Evolutionary conservation across 495 filamentous ascomycete genomes (phyloP), one percentile per base, ranked within the genome.

Genomic region (Articulospora tetracladia): DNA sequence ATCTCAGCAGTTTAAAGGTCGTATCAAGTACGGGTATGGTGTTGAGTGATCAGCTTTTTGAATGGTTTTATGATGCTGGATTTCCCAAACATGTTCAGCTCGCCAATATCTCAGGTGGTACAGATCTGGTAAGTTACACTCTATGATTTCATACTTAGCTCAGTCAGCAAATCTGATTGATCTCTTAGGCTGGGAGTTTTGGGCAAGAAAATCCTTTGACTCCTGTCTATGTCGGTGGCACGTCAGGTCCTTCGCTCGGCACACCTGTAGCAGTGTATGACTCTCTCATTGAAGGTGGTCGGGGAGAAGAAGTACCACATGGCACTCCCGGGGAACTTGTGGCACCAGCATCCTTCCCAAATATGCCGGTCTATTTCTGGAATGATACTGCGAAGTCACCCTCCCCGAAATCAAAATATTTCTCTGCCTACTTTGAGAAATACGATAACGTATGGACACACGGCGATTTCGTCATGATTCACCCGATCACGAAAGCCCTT

Each of bases 61-160:
- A 89, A 57, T 93, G 88, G 88, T 91, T 92, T 77, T 92, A 92
- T 72, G 88, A 92, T 69, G 68, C 70, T n/a, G 90, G 78, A 13
- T 93, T 93, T 71, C 88, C 88, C 0, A 27, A 77, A 1, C 69
- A 74, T 62, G 77, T 82, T 3, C 88, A 87, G 7, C 76, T 92
- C 3, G 78, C 70, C 53, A 93, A 93, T 65, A 87, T 92, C 52
- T 86, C 87, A 1, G 90, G 90, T 17, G 88, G 89, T 57, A 92
- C 89, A 23, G 89, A 93, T 76, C 77, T 92, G 44, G 86, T 78
- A 63, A 59, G 73, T 67, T 27, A 39, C 11, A 6, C 13, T 41
- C 11, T 8, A 22, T 50, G 52, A n/a, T n/a, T n/a, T n/a, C n/a
- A n/a, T n/a, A n/a, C n/a, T n/a, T n/a, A 11, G 39, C 8, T 44